These are phyloP conservation scores for Penicillium italicum DNA, from an alignment of 2,329 filamentous ascomycete species.

Conservation along the genomic window DNA sequence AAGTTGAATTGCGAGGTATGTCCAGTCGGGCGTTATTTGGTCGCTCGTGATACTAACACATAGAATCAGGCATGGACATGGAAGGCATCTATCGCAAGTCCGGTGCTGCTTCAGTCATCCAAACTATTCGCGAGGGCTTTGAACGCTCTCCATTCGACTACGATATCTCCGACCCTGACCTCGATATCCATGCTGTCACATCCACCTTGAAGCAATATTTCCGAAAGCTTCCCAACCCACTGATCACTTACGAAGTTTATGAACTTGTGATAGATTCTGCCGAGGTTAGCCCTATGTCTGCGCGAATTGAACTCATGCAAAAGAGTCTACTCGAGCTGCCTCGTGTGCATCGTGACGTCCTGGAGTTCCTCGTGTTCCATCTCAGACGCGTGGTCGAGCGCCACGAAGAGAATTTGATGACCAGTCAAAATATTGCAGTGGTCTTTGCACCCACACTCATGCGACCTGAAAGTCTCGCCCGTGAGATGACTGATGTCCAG, in stretches of 20 bases:
- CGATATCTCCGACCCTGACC: conserved; percentile 87
- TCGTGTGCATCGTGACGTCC: conserved; percentile 76
- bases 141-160: conserved; percentile 71
- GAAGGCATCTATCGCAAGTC: conserved; percentile 98
- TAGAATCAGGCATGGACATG: conserved; percentile 68
- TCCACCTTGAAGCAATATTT: conserved; percentile 97
- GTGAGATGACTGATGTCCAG: conserved; percentile 95
- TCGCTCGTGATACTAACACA: conserved; percentile 13
- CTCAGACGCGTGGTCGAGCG: conserved; percentile 78
- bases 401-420: conserved; percentile 90
- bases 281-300: conserved; percentile 61
- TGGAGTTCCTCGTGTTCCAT: conserved; percentile 94
- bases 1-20: conserved; percentile 82
- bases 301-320: conserved; percentile 68
- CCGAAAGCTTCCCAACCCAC: conserved; percentile 80
- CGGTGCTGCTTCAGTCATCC: conserved; percentile 85
- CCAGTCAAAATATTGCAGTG: conserved; percentile 89
- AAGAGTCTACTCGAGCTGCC: conserved; percentile 75
- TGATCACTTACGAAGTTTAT: conserved; percentile 91
- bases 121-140: conserved; percentile 85
- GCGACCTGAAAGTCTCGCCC: conserved; percentile 81
- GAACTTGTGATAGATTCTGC: conserved; percentile 72
- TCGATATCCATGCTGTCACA: conserved; percentile 95
- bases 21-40: neutral
- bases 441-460: conserved; percentile 98